A percentile compares a stretch with the other conserved stretches of the same genome.
Evolutionary conservation across 2,329 filamentous ascomycete genomes (phyloP).

Genomic region (Hypoxylon sp.): DNA sequence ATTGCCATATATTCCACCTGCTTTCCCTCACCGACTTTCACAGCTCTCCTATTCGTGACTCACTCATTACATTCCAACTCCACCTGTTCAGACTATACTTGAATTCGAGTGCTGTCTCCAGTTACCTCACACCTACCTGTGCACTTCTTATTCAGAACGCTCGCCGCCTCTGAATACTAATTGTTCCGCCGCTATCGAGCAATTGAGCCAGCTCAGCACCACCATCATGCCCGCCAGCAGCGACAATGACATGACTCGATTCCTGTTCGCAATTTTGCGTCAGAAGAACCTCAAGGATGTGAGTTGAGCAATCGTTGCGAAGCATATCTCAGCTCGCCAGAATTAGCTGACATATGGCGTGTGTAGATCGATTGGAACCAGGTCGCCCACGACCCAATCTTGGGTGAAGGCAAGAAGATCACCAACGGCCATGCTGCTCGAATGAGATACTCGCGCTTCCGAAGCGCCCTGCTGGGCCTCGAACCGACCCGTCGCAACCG

Average conservation of each 20-base stretch:
- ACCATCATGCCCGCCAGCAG: constrained; percentile 67
- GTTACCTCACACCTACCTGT: constrained; percentile 47
- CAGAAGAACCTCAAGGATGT: constrained; percentile 74
- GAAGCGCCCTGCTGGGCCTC: constrained; percentile 62
- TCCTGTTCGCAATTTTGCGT: constrained; percentile 72
- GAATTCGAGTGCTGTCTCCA: constrained; percentile 42
- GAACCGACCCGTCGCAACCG: constrained; percentile 65
- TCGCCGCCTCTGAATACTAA: constrained; percentile 35
- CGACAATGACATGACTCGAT: constrained; percentile 70
- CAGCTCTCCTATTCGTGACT: constrained; percentile 56
- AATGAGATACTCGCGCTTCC: constrained; percentile 72
- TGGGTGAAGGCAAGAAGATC: constrained; percentile 67
- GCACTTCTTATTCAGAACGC: constrained; percentile 51
- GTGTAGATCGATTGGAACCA: constrained; percentile 71
- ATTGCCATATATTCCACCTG: constrained; percentile 58
- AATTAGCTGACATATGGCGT: constrained; percentile 35
- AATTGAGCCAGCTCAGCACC: constrained; percentile 24
- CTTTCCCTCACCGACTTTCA: constrained; percentile 61
- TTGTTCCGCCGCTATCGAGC: constrained; percentile 27
- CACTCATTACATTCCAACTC: constrained; percentile 56
- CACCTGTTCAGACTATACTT: constrained; percentile 52
- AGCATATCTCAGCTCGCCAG: background rate
- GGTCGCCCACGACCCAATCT: constrained; percentile 69
- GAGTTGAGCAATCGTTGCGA: constrained; percentile 53
- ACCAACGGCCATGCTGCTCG: constrained; percentile 73